Base-by-base conservation (phyloP, 2,329 filamentous ascomycete genomes). In the Sphaerulina populicola region DNA sequence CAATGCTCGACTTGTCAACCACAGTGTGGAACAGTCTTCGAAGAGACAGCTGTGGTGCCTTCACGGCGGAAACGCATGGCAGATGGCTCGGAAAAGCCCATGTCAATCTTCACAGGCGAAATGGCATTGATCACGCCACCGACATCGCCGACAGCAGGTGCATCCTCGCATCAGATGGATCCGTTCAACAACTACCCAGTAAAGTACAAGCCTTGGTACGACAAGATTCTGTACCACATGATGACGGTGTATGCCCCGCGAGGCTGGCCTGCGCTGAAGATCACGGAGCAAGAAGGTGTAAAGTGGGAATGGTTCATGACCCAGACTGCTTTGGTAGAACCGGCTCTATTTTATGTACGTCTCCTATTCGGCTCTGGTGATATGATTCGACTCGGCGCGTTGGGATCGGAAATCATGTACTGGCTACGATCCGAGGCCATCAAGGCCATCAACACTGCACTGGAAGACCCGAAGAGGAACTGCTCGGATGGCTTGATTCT, bases 221-320 rank as follows among this genome's bases (percentile, higher is more conserved):
- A 66, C 42, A 47, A 53, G 4, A 55, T 66, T 2, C 45, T 67
- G 21, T 62, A 66, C 49, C 64, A 67, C 51, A 66, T 67, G 65
- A 57, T 66, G 44, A 64, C 60, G 3, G 60, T 66, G 4, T 67
- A 64, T 43, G 65, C 64, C 6, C 65, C 65, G 2, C 54, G 65
- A 44, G 65, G 62, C 47, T 67, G 65, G 65, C 62, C 64, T 1
- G 56, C 63, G 3, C 55, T 67, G 18, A 57, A 60, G n/a, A 65
- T 67, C 46, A 59, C 62, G 8, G 49, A 53, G 2, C 53, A 57
- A 18, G 58, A 66, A 55, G 64, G 64, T 4, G 49, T 59, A 2
- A 54, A 53, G 10, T 66, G 64, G 64, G 64, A 66, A 52, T 58
- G 60, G 55, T 66, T 62, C 55, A 65, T 66, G 63, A 64, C 61